Conservation (phyloP, 2,329 filamentous ascomycete genomes). For the Pseudogymnoascus sp. region DNA sequence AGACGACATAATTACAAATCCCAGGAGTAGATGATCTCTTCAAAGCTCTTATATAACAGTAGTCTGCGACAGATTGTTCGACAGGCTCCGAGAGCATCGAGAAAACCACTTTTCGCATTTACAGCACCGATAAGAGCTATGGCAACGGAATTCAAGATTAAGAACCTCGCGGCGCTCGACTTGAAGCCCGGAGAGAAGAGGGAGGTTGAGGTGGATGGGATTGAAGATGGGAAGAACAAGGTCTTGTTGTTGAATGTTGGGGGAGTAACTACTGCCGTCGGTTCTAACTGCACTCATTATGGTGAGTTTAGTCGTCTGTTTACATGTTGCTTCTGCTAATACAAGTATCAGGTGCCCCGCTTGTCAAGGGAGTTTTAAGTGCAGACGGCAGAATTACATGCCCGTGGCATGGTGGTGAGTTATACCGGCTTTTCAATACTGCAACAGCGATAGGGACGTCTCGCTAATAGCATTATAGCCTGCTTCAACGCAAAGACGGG, state of each 20-base stretch:
- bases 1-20: slow-evolving; percentile 7
- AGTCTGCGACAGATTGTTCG: slow-evolving; percentile 3
- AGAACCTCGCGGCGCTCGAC: slow-evolving; percentile 38
- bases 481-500: slow-evolving; percentile 87
- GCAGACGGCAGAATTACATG: slow-evolving; percentile 78
- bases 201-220: slow-evolving; percentile 82
- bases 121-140: neutral
- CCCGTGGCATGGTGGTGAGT: slow-evolving; percentile 86
- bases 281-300: slow-evolving; percentile 82
- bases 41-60: slow-evolving; percentile 3
- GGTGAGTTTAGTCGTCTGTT: slow-evolving; percentile 30
- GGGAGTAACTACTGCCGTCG: slow-evolving; percentile 69
- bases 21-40: neutral
- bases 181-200: slow-evolving; percentile 75
- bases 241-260: slow-evolving; percentile 75
- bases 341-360: slow-evolving; percentile 52
- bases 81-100: neutral
- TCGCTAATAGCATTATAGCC: slow-evolving; percentile 41
- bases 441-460: slow-evolving; percentile 13
- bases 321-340: neutral
- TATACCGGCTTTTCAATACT: neutral
- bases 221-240: slow-evolving; percentile 83
- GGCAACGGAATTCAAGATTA: slow-evolving; percentile 4
- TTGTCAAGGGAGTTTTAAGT: slow-evolving; percentile 77
- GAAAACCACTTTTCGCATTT: neutral